Evolutionary conservation across 768 basidiomycete genomes (phyloP).

Genomic region (Trametes gibbosa): DNA sequence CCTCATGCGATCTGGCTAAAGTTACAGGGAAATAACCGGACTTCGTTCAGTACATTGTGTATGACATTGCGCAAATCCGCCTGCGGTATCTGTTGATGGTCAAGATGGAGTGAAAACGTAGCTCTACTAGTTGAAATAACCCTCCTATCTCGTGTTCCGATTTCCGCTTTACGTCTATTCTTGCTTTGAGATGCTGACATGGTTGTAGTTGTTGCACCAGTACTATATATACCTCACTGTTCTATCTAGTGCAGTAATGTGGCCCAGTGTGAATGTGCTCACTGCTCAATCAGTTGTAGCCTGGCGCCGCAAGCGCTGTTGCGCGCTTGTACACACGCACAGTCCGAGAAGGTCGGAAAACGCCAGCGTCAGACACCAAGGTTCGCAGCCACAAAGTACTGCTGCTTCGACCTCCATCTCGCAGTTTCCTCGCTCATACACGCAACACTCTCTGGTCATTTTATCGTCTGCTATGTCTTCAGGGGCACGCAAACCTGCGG

Average conservation of each 20-base stretch:
- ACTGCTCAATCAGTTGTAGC: no score
- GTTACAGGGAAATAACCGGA: not conserved
- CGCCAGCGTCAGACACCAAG: not conserved
- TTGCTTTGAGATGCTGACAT: not conserved
- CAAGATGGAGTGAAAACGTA: slow-evolving; percentile 26
- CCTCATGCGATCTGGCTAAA: not conserved
- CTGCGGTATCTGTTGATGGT: slow-evolving; percentile 59
- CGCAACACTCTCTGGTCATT: not conserved
- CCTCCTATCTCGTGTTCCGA: not conserved
- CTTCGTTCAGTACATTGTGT: slow-evolving; percentile 54
- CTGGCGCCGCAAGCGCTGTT: no score
- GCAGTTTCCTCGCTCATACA: not conserved
- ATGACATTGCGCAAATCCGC: slow-evolving; percentile 54
- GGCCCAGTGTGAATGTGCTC: no score
- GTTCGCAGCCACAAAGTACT: not conserved
- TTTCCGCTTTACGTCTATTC: not conserved
- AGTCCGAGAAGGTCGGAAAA: not conserved
- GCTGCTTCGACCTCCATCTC: not conserved
- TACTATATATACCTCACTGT: not conserved
- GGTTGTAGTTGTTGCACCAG: not conserved
- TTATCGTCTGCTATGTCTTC: slow-evolving; percentile 7
- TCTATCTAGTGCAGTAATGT: not conserved
- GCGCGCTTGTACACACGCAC: no score
- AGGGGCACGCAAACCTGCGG: slow-evolving; percentile 59
- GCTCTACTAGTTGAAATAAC: no score